A percentile compares a stretch with the other conserved stretches of the same genome.
phyloP scores from a whole-genome alignment of 1,139 yeast species.

The Yamadazyma dendronema region DNA sequence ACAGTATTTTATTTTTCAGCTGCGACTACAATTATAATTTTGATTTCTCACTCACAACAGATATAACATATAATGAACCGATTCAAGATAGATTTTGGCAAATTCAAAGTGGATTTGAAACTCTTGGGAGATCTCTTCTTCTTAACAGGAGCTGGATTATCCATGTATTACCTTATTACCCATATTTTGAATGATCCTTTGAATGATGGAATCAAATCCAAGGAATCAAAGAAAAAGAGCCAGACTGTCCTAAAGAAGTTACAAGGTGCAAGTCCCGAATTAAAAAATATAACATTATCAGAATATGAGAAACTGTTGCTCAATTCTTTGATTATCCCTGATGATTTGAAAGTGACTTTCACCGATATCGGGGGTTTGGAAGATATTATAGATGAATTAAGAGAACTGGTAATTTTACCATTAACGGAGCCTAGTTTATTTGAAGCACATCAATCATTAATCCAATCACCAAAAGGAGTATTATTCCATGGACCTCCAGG shows the following conservation, averaged over 20 bases:
- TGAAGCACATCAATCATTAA: constrained; percentile 58
- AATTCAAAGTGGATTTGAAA: constrained; percentile 52
- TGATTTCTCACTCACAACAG: no score
- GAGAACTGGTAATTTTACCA: constrained; percentile 88
- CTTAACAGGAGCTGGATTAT: constrained; percentile 78
- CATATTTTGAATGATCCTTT: constrained; percentile 54
- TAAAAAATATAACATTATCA: constrained; percentile 54
- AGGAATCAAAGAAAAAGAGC: constrained; percentile 68
- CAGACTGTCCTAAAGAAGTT: constrained; percentile 59
- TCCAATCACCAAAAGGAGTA: constrained; percentile 94
- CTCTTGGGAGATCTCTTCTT: constrained; percentile 65
- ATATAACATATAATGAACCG: no score
- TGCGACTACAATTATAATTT: no score
- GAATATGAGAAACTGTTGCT: constrained; percentile 78
- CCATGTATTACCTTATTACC: constrained; percentile 69
- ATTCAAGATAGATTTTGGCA: constrained; percentile 38
- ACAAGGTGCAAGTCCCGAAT: constrained; percentile 56
- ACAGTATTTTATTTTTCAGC: background rate
- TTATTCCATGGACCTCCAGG: constrained; percentile 96
- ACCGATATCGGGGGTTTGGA: constrained; percentile 88
- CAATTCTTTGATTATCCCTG: constrained; percentile 79
- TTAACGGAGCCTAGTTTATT: constrained; percentile 71
- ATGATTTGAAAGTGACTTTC: constrained; percentile 73
- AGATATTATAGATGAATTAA: constrained; percentile 73
- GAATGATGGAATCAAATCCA: constrained; percentile 53